A percentile compares a stretch with the other conserved stretches of the same genome.
These are phyloP conservation scores for Hylodesmum podocarpum DNA, from an alignment of 306 rosid genomes.

Conservation along the genomic window DNA sequence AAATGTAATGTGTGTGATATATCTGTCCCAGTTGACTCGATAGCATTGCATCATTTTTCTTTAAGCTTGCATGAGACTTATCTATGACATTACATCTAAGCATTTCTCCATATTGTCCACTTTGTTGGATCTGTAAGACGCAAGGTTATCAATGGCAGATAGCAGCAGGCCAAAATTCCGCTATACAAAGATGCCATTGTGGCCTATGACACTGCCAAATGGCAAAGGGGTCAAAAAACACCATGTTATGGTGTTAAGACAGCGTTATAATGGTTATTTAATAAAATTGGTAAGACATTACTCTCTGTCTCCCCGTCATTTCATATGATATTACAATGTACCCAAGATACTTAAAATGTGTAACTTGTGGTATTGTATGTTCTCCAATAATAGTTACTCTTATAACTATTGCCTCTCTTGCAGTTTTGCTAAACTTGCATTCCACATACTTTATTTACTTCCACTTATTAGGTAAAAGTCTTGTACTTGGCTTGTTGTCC, in stretches of 20 bases:
- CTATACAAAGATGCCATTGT: no score
- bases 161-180: no score
- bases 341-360: background rate
- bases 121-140: background rate
- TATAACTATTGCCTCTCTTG: background rate
- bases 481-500: background rate
- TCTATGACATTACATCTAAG: background rate
- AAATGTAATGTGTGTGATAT: constrained; percentile 4
- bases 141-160: no score
- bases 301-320: background rate
- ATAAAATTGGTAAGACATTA: no score
- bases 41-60: background rate
- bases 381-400: background rate
- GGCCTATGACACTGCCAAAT: no score
- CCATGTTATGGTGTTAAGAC: no score
- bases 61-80: background rate
- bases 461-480: background rate
- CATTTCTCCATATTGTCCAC: background rate
- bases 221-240: no score
- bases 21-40: background rate
- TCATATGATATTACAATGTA: background rate
- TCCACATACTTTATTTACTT: background rate
- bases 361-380: background rate
- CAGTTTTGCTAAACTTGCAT: background rate
- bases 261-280: no score